Evolutionary conservation across 2,329 filamentous ascomycete genomes (phyloP).

Genomic region (Penicillium capsulatum): DNA sequence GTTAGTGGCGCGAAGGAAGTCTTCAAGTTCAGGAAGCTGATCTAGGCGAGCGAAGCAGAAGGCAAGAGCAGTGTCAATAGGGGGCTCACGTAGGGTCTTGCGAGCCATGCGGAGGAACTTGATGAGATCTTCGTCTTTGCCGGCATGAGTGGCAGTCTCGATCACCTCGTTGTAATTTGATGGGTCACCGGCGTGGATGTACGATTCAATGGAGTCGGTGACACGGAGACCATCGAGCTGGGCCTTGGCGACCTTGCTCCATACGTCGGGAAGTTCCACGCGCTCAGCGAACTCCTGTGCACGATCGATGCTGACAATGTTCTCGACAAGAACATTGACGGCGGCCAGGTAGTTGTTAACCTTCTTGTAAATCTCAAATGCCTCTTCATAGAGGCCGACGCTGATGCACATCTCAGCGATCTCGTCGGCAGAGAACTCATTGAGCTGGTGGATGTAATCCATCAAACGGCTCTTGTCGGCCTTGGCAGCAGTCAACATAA

Average conservation of each 20-base stretch:
- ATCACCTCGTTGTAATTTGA: slow-evolving; percentile 95
- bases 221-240: slow-evolving; percentile 94
- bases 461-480: slow-evolving; percentile 92
- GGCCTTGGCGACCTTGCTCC: slow-evolving; percentile 97
- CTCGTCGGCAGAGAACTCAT: slow-evolving; percentile 84
- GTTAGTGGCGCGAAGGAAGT: slow-evolving; percentile 89
- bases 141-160: slow-evolving; percentile 88
- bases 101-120: slow-evolving; percentile 96
- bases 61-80: slow-evolving; percentile 88
- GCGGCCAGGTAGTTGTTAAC: slow-evolving; percentile 82
- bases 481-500: slow-evolving; percentile 95
- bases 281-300: slow-evolving; percentile 94
- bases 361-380: slow-evolving; percentile 99
- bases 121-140: slow-evolving; percentile 96
- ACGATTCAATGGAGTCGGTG: slow-evolving; percentile 88
- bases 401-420: slow-evolving; percentile 92
- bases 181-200: slow-evolving; percentile 90
- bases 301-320: slow-evolving; percentile 96
- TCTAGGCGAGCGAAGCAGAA: slow-evolving; percentile 92
- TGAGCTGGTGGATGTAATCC: slow-evolving; percentile 90
- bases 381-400: slow-evolving; percentile 91
- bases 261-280: slow-evolving; percentile 89
- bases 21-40: slow-evolving; percentile 87
- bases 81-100: slow-evolving; percentile 89
- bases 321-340: slow-evolving; percentile 86